Evolutionary conservation across 176 grass and related monocot genomes (phyloP).

Genomic region (Ananas comosus): DNA sequence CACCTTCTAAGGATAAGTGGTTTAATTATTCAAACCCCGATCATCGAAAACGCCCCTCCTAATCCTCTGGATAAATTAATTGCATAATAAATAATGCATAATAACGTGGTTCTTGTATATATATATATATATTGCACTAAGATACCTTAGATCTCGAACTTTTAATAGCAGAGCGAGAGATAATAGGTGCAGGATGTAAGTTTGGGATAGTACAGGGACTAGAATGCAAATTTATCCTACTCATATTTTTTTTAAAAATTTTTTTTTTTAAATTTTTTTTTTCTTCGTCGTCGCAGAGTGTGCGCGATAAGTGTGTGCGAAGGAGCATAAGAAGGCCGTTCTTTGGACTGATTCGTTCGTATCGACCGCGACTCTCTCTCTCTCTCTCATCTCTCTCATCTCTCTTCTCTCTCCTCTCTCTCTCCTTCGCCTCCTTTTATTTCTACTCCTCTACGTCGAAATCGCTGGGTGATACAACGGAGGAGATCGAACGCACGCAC

Average conservation of each 20-base stretch:
- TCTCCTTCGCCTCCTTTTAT: neutral
- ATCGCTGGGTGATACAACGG: neutral
- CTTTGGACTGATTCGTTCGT: conserved; percentile 6
- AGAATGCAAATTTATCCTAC: neutral
- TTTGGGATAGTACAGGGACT: no score
- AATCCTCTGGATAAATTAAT: no score
- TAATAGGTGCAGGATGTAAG: no score
- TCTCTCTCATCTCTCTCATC: neutral
- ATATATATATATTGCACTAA: no score
- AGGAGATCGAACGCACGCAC: neutral
- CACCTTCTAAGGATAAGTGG: no score
- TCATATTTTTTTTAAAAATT: neutral
- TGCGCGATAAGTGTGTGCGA: neutral
- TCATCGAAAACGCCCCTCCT: no score
- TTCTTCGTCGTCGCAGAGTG: neutral
- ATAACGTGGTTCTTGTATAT: no score
- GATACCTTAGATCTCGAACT: no score
- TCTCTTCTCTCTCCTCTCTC: neutral
- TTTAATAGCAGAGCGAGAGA: no score
- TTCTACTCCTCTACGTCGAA: neutral
- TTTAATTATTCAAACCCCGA: no score
- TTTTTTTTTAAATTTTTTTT: neutral
- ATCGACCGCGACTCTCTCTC: neutral
- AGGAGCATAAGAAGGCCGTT: conserved; percentile 10
- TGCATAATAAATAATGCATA: no score